Evolutionary conservation across 2,329 filamentous ascomycete species (phyloP).

Genomic region (Fusarium sp.): DNA sequence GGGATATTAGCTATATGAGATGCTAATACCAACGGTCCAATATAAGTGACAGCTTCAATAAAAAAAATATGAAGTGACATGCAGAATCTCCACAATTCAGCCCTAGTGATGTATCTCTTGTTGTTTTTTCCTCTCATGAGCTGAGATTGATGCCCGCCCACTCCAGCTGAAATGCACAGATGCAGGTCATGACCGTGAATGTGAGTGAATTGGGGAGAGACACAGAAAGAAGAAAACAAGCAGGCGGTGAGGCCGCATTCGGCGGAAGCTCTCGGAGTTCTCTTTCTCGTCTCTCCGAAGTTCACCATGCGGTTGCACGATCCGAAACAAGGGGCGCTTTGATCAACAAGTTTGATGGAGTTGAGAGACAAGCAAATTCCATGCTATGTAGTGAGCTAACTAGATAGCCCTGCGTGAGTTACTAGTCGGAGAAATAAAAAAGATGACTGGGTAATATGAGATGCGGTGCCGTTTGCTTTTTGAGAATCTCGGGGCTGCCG

Average conservation of each 20-base stretch:
- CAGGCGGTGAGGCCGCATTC: neutral
- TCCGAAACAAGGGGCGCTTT: neutral
- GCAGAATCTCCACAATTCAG: conserved; percentile 1
- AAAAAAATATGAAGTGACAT: neutral
- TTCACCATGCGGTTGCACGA: neutral
- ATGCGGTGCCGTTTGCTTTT: neutral
- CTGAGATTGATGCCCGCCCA: neutral
- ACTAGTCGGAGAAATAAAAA: neutral
- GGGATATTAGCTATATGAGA: neutral
- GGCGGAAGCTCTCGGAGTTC: neutral
- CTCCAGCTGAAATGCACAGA: conserved; percentile 3
- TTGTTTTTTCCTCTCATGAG: neutral
- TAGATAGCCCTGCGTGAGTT: neutral
- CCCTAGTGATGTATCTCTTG: neutral
- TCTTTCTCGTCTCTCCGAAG: neutral
- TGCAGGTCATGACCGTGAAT: neutral
- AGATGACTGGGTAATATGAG: neutral
- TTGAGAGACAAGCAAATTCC: neutral
- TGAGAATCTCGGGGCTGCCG: conserved; percentile 3
- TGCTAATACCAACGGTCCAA: neutral
- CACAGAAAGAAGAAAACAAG: neutral
- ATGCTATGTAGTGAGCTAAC: neutral
- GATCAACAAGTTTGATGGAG: neutral
- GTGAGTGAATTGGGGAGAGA: neutral
- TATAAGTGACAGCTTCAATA: neutral